Conservation (phyloP, 495 filamentous ascomycete species). For the Xeromyces bisporus region DNA sequence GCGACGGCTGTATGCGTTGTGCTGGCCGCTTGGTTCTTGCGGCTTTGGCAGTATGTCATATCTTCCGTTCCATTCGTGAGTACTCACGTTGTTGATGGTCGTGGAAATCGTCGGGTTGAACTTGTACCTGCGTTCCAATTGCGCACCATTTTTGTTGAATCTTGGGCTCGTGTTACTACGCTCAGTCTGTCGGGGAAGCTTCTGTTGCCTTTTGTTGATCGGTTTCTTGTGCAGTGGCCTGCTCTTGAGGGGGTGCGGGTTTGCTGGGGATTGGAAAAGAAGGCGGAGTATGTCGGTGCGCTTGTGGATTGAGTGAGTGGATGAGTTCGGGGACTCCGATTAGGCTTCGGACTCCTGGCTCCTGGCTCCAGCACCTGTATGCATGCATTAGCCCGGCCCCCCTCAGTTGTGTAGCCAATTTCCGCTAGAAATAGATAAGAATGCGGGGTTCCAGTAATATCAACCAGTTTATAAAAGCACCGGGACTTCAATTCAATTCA, state of each 20-base stretch:
- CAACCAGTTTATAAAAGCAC: too few species aligned
- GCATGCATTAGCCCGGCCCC: too few species aligned
- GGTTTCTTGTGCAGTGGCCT: slow-evolving; percentile 64
- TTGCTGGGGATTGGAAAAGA: slow-evolving; percentile 26
- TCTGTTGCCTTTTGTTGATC: slow-evolving; percentile 45
- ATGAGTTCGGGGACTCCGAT: too few species aligned
- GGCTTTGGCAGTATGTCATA: slow-evolving; percentile 28
- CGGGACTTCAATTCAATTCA: too few species aligned
- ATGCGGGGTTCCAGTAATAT: too few species aligned
- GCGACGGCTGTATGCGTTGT: slow-evolving; percentile 71
- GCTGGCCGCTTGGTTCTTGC: slow-evolving; percentile 47
- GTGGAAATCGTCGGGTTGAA: too few species aligned
- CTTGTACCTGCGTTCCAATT: slow-evolving; percentile 30
- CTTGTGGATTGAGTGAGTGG: slow-evolving; percentile 24
- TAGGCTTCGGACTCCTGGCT: too few species aligned
- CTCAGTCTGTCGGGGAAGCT: slow-evolving; percentile 70
- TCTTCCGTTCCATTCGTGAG: neutral
- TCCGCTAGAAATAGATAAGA: too few species aligned
- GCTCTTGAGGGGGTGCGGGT: slow-evolving; percentile 29
- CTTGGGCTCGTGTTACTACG: slow-evolving; percentile 65
- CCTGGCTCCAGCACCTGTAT: too few species aligned
- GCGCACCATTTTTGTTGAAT: slow-evolving; percentile 72
- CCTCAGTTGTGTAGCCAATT: too few species aligned
- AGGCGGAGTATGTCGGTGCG: slow-evolving; percentile 27
- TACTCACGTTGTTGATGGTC: neutral